A percentile compares a stretch with the other conserved stretches of the same genome.
phyloP scores from a whole-genome alignment of 768 basidiomycete species.

The Panaeolus papilionaceus region DNA sequence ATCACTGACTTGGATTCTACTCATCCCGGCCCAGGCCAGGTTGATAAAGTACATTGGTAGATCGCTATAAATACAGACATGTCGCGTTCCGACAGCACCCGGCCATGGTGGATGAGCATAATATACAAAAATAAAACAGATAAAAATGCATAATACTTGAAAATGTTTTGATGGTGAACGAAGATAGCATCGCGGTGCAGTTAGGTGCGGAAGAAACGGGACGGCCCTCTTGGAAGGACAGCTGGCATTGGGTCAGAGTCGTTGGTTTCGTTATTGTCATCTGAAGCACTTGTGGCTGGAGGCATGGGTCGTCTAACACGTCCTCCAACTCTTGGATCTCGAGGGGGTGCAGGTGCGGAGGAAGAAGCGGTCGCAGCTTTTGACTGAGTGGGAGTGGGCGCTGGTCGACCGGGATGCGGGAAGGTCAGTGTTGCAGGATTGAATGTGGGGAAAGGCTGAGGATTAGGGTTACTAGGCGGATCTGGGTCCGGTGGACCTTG shows the following conservation, averaged over 20 bases:
- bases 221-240: neutral
- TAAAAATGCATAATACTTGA: neutral
- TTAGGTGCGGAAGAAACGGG: conserved; percentile 14
- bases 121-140: conserved; percentile 1
- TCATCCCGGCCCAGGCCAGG: conserved; percentile 3
- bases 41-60: neutral
- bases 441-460: conserved; percentile 16
- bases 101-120: neutral
- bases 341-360: conserved; percentile 20
- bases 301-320: conserved; percentile 36
- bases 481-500: conserved; percentile 40
- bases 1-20: neutral
- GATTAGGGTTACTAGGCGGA: conserved; percentile 17
- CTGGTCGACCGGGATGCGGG: conserved; percentile 7
- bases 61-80: neutral
- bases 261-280: conserved; percentile 1
- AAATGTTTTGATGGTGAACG: neutral
- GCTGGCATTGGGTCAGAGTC: conserved; percentile 2
- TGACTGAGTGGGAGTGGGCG: conserved; percentile 18
- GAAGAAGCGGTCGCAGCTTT: neutral
- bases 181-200: neutral
- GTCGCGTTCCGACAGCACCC: conserved; percentile 1
- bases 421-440: conserved; percentile 17
- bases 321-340: conserved; percentile 40
- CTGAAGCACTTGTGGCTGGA: conserved; percentile 19